A percentile compares a stretch with the other conserved stretches of the same genome.
These are phyloP conservation scores for Colletotrichum tropicale DNA, from an alignment of 2,329 filamentous ascomycete species.

Conservation along the genomic window DNA sequence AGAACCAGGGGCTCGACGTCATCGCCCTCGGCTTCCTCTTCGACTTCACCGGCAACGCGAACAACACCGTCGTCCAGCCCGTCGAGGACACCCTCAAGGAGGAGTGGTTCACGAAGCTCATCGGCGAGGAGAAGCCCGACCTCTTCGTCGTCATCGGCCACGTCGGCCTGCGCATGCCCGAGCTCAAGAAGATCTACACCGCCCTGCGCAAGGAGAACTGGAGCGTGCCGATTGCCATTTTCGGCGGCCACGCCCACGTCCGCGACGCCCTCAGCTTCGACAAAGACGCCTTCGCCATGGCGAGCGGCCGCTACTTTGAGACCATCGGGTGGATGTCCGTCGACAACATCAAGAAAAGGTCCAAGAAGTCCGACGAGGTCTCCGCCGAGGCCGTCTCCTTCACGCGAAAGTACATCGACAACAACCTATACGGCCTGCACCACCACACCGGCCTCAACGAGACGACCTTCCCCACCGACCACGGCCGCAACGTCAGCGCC, in stretches of 20 bases:
- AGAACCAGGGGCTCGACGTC: conserved; percentile 83
- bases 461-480: conserved; percentile 75
- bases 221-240: conserved; percentile 87
- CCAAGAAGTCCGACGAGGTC: conserved; percentile 27
- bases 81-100: conserved; percentile 84
- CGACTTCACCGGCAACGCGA: conserved; percentile 87
- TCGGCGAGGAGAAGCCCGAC: conserved; percentile 84
- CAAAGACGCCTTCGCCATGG: conserved; percentile 76
- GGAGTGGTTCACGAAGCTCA: conserved; percentile 86
- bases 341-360: conserved; percentile 57
- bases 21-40: conserved; percentile 95
- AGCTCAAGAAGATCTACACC: conserved; percentile 78
- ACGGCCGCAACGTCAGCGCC: conserved; percentile 73
- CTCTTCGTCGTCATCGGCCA: conserved; percentile 88
- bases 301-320: conserved; percentile 92
- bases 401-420: conserved; percentile 86
- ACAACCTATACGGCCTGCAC: conserved; percentile 84
- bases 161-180: conserved; percentile 79
- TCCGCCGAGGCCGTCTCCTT: conserved; percentile 59
- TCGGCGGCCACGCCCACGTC: conserved; percentile 90
- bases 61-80: conserved; percentile 84
- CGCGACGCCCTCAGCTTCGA: conserved; percentile 85
- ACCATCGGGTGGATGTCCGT: conserved; percentile 95
- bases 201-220: conserved; percentile 78
- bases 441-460: conserved; percentile 79